phyloP scores from a whole-genome alignment of 2,329 filamentous ascomycete species.

The Didymella lethalis region DNA sequence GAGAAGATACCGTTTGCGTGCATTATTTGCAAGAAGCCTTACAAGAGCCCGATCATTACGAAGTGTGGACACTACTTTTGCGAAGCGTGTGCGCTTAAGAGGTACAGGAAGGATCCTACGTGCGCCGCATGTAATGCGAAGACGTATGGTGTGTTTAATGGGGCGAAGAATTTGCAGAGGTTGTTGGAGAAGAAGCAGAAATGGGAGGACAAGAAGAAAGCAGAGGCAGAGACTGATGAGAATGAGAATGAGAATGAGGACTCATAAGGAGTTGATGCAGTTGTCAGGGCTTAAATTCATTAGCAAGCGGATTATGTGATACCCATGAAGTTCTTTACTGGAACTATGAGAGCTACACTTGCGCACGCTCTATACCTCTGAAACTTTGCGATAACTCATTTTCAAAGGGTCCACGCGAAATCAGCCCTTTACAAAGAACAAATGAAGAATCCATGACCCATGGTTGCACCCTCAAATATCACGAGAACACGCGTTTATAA shows the following conservation, averaged over 20 bases:
- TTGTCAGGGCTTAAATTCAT: not conserved
- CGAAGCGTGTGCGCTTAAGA: constrained; percentile 82
- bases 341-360: too few species aligned
- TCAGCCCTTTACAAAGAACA: too few species aligned
- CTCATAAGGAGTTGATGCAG: not conserved
- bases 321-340: not conserved
- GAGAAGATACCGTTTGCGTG: constrained; percentile 90
- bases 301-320: not conserved
- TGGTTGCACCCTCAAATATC: not conserved
- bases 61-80: constrained; percentile 98
- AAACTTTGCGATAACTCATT: too few species aligned
- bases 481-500: constrained; percentile 21
- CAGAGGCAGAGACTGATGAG: constrained; percentile 60
- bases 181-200: constrained; percentile 77
- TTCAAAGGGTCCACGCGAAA: too few species aligned
- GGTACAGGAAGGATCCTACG: constrained; percentile 85
- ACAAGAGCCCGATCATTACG: constrained; percentile 82
- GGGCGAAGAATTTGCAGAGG: constrained; percentile 81
- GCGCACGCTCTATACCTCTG: too few species aligned
- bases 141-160: constrained; percentile 89
- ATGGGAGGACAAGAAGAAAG: constrained; percentile 65
- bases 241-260: constrained; percentile 36
- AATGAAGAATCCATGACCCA: too few species aligned
- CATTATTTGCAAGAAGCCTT: constrained; percentile 81
- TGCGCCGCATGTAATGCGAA: constrained; percentile 87